Evolutionary conservation across 2,329 filamentous ascomycete genomes (phyloP).

Genomic region (Tolypocladium tropicale): DNA sequence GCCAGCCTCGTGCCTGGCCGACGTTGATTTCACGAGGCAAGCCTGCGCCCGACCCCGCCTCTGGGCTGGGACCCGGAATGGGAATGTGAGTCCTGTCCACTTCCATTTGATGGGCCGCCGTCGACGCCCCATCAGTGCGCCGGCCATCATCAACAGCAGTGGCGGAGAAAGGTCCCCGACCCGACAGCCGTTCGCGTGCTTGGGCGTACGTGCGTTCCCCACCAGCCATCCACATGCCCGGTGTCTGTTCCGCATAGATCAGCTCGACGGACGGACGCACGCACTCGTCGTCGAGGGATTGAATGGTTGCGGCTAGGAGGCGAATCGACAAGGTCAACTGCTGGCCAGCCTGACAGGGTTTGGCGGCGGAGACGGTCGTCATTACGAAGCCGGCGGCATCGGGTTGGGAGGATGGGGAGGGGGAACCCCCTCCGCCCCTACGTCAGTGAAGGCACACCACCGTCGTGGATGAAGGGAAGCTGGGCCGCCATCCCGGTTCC

Average conservation of each 20-base stretch:
- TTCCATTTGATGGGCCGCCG: neutral
- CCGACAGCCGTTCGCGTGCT: neutral
- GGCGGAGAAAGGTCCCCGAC: no score
- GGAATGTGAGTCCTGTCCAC: neutral
- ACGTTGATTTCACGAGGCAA: neutral
- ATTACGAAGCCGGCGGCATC: neutral
- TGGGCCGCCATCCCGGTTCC: neutral
- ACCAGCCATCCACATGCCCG: neutral
- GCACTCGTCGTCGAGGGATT: neutral
- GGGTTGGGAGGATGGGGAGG: neutral
- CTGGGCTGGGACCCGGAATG: neutral
- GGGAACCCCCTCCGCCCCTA: neutral
- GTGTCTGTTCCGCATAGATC: neutral
- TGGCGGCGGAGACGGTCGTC: neutral
- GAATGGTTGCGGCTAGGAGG: neutral
- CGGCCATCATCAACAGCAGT: neutral
- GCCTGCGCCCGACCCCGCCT: neutral
- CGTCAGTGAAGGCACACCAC: constrained; percentile 1
- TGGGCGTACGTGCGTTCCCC: neutral
- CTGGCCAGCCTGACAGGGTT: neutral
- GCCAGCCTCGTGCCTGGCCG: neutral
- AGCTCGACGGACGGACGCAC: neutral
- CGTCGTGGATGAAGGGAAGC: neutral
- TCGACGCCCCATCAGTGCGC: no score
- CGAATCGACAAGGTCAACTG: neutral